Evolutionary conservation across 225 moss, liverwort and hornwort genomes (phyloP).

Genomic region (Physcomitrium patens): DNA sequence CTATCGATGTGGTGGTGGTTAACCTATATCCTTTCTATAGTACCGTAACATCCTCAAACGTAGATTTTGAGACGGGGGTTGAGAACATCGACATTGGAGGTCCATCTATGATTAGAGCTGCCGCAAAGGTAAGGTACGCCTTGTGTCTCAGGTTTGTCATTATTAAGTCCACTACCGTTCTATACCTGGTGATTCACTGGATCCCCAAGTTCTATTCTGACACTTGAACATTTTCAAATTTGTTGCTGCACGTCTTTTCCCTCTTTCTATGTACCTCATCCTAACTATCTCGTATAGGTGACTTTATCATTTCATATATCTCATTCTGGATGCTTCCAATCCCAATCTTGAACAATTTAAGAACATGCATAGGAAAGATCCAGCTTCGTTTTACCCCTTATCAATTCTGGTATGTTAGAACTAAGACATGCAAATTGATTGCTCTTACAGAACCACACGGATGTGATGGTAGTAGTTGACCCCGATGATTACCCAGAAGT

Average conservation of each 20-base stretch:
- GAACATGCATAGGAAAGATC: no score
- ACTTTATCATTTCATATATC: no score
- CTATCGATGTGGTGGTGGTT: slow-evolving; percentile 94
- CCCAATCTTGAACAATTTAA: no score
- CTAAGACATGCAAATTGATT: slow-evolving; percentile 22
- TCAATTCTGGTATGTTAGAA: neutral
- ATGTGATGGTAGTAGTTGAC: slow-evolving; percentile 95
- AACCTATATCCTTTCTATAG: slow-evolving; percentile 95
- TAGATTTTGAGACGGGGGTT: slow-evolving; percentile 75
- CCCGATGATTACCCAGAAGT: slow-evolving; percentile 84
- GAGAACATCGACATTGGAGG: slow-evolving; percentile 99
- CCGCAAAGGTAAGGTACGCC: slow-evolving; percentile 83
- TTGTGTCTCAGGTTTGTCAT: slow-evolving; percentile 23
- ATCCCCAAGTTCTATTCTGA: slow-evolving; percentile 10
- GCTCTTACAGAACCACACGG: slow-evolving; percentile 82
- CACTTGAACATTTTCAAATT: neutral
- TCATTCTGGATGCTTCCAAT: neutral
- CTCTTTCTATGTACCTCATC: neutral
- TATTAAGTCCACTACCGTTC: slow-evolving; percentile 22
- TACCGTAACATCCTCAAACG: slow-evolving; percentile 73
- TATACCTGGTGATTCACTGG: slow-evolving; percentile 18
- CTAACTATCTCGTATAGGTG: neutral
- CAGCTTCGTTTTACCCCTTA: neutral
- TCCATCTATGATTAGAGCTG: slow-evolving; percentile 95
- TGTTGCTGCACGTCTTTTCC: slow-evolving; percentile 4